Evolutionary conservation across 768 basidiomycete species (phyloP), one percentile per base, ranked within the genome.

Genomic region (Mycena polygramma): DNA sequence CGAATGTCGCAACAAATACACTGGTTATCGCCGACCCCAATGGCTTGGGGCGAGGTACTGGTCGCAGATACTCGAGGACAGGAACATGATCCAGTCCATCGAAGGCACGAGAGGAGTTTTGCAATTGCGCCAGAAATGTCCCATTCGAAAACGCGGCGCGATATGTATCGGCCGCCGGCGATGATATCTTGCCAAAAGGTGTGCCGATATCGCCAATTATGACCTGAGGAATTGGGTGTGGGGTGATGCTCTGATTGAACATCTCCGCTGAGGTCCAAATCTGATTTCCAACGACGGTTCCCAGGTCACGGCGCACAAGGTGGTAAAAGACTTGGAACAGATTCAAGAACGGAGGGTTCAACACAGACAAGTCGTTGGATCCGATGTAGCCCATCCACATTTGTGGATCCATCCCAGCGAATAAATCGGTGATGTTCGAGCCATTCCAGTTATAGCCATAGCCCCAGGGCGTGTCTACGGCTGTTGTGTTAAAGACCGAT

Each of bases 51-150:
- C 48, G 48, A 22, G 48, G 48, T 24, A 49, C n/a, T 22, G 48
- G 48, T 49, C 22, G 48, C n/a, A 49, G 48, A 49, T 49, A 49
- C 22, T 49, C n/a, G 48, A 49, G 46, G n/a, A 49, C 48, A 49
- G 48, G 48, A 22, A 49, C 48, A 24, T 14, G 48, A 22, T 49
- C 48, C 9, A 22, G 22, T 22, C 22, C 22, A 22, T 22, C 22
- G 8, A 49, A 8, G 9, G 48, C 48, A 49, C 22, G 48, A 49
- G 22, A 9, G 22, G 48, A 49, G 48, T 49, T 9, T 49, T 14
- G 48, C 48, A n/a, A 49, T 49, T 49, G 48, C 22, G 48, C 48
- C 48, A 49, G 22, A n/a, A 49, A 9, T 49, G 48, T 49, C 8
- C 22, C 48, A 24, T 49, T 49, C 15, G 22, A 49, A 49, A 22